Evolutionary conservation across 2,329 filamentous ascomycete species (phyloP).

Genomic region (Talaromyces atroroseus): DNA sequence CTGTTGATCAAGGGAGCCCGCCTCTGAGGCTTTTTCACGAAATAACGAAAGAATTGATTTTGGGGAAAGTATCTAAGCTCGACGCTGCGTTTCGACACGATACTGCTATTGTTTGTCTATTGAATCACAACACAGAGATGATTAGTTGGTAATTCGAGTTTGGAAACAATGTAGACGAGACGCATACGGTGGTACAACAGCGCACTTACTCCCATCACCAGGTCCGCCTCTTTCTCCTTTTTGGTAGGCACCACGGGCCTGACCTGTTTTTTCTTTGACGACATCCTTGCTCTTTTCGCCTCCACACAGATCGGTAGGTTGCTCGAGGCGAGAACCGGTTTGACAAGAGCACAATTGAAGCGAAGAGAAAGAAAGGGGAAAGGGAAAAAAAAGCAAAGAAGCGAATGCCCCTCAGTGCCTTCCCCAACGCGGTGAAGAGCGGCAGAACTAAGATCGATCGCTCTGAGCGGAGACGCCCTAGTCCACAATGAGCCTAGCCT

Average conservation of each 20-base stretch:
- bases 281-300: background rate
- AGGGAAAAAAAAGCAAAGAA: background rate
- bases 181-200: constrained; percentile 7
- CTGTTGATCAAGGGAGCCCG: constrained; percentile 86
- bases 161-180: background rate
- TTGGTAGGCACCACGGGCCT: constrained; percentile 21
- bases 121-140: background rate
- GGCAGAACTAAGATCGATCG: constrained; percentile 1
- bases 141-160: background rate
- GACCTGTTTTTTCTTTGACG: constrained; percentile 7
- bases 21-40: constrained; percentile 76
- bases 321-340: background rate
- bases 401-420: constrained; percentile 4
- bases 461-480: constrained; percentile 1
- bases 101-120: constrained; percentile 87
- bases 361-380: background rate
- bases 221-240: constrained; percentile 43
- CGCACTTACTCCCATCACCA: constrained; percentile 49
- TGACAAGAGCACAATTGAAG: background rate
- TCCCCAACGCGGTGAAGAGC: background rate
- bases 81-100: constrained; percentile 89
- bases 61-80: constrained; percentile 79
- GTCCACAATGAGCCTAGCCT: background rate
- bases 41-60: constrained; percentile 79
- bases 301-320: background rate